These are phyloP conservation scores for Aspergillus latus DNA, from an alignment of 2,329 filamentous ascomycete genomes.

Conservation along the genomic window DNA sequence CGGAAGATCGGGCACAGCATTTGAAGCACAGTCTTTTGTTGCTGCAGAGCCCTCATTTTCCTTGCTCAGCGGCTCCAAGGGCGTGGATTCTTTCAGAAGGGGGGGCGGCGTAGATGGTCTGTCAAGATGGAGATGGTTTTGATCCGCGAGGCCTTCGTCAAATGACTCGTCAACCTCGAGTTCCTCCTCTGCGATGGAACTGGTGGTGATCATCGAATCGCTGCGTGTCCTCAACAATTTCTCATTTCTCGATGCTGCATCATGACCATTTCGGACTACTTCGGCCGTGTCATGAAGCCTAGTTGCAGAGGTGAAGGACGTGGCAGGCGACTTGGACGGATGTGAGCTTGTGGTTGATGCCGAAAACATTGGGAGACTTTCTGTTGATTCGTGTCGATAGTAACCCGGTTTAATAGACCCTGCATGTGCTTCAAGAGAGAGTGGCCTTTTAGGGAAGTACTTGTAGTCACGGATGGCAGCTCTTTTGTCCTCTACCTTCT, in stretches of 20 bases:
- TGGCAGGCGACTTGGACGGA: slow-evolving; percentile 52
- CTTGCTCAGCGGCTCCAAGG: slow-evolving; percentile 22
- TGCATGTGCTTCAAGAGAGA: slow-evolving; percentile 49
- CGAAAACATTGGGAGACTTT: slow-evolving; percentile 65
- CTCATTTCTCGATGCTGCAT: slow-evolving; percentile 9
- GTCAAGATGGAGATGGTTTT: slow-evolving; percentile 44
- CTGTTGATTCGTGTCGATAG: slow-evolving; percentile 58
- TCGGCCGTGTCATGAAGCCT: slow-evolving; percentile 26
- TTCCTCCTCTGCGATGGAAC: slow-evolving; percentile 19
- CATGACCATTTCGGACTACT: slow-evolving; percentile 22
- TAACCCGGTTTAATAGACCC: slow-evolving; percentile 34
- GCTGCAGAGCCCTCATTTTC: slow-evolving; percentile 6
- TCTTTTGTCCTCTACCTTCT: slow-evolving; percentile 43
- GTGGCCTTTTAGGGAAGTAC: slow-evolving; percentile 49
- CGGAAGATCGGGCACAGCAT: slow-evolving; percentile 15
- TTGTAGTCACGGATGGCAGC: slow-evolving; percentile 51
- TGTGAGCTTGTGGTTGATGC: slow-evolving; percentile 60
- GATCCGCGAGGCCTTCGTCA: slow-evolving; percentile 27
- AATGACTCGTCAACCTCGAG: slow-evolving; percentile 25
- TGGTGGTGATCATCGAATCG: slow-evolving; percentile 16
- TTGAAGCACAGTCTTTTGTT: background rate
- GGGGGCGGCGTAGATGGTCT: slow-evolving; percentile 41
- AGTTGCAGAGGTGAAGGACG: slow-evolving; percentile 47
- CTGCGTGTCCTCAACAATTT: slow-evolving; percentile 5
- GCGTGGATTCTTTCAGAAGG: slow-evolving; percentile 38